Conservation (phyloP, 306 rosid genomes). For the Citrullus colocynthis region DNA sequence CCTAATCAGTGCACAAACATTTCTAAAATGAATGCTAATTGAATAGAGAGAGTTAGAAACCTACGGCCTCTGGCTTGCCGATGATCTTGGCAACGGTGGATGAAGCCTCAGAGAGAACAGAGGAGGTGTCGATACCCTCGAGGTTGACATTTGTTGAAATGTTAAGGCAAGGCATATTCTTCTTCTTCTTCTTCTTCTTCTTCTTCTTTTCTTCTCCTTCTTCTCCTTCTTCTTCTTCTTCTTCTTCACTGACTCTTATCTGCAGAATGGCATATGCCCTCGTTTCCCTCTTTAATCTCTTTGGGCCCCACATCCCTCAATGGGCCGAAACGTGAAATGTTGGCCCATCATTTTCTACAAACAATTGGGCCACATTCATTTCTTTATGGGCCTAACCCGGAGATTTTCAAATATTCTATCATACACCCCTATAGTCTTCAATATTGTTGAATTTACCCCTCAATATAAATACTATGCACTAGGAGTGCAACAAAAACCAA, state of each 20-base stretch:
- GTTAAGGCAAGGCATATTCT: conserved; percentile 85
- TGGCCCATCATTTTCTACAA: neutral
- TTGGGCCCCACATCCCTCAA: neutral
- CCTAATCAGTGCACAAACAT: neutral
- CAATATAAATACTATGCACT: neutral
- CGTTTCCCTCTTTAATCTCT: neutral
- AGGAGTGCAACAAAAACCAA: too few species aligned
- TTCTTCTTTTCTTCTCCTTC: conserved; percentile 14
- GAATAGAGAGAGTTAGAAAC: neutral
- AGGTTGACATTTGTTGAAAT: conserved; percentile 65
- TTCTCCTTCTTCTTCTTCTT: conserved; percentile 2
- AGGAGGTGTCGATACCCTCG: conserved; percentile 71
- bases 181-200: conserved; percentile 4
- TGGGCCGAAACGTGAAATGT: neutral
- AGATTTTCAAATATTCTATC: neutral
- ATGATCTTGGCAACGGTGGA: conserved; percentile 58
- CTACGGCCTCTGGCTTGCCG: conserved; percentile 75
- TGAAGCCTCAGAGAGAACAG: conserved; percentile 83
- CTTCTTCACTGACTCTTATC: neutral
- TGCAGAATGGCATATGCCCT: neutral
- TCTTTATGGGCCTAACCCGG: neutral
- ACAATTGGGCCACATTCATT: neutral
- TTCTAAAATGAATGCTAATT: neutral
- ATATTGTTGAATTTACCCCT: neutral
- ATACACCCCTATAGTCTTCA: neutral